Base-by-base conservation (phyloP, 176 grass and related monocot genomes). In the Triticum dicoccoides region DNA sequence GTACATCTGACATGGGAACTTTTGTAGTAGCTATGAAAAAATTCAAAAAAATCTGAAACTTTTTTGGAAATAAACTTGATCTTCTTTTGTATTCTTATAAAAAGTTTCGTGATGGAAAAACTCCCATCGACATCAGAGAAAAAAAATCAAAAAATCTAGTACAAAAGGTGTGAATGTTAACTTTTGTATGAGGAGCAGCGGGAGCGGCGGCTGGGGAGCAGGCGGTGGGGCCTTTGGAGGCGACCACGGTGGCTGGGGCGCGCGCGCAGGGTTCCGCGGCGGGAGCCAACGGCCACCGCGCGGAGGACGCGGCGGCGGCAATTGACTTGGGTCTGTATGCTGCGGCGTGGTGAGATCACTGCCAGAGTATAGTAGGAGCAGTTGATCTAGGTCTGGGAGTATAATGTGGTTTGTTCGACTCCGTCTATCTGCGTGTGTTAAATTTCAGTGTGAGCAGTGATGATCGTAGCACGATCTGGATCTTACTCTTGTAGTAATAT, bases 241-340 rank as follows among this genome's bases (percentile, higher is more conserved):
- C 25, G 56, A 76, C 25, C 47, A 59, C 11, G 73, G 85, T 7
- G 32, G 45, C 21, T 54, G 63, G 25, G 12, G 25, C 29, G 30
- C 66, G n/a, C 86, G 78, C 29, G 84, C 71, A 56, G 69, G 59
- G 76, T 68, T 83, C 75, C 77, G 63, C 15, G 59, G 39, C 14
- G 82, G 86, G 5, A 47, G 64, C 30, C 84, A 71, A 4, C 59
- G 27, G 49, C 66, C 79, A 9, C 83, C 47, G 63, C 70, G 66
- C 47, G 88, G 79, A 47, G 47, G 69, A 2, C 88, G 66, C 69
- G 47, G 83, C 61, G 88, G 83, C 39, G 35, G 69, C 24, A 29
- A 79, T 11, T 87, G 80, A 35, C 39, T 12, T 24, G 8, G 74
- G 15, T 14, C 52, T 59, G 18, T 38, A 29, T 47, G 76, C 18